Percentiles rank a stretch among this genome's conserved stretches.
phyloP scores from a whole-genome alignment of 257 asterid genomes.

The Plantago ovata region DNA sequence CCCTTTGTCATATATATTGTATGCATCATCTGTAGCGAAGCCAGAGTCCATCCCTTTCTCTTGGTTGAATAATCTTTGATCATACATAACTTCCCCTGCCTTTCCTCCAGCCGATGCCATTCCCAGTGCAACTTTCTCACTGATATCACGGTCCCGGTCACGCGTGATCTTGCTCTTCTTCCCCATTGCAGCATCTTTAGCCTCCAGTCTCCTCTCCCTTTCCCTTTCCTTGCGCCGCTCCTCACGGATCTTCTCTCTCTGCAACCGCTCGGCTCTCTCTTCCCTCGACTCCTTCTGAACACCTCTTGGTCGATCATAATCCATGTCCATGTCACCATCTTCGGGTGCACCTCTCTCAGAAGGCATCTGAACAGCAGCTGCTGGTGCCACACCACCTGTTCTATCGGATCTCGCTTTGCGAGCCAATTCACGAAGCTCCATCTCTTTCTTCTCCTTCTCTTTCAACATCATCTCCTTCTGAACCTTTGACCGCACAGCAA shows the following conservation, averaged over 20 bases:
- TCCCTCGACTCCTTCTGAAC: slow-evolving; percentile 59
- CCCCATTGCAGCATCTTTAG: slow-evolving; percentile 86
- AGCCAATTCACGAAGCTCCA: slow-evolving; percentile 81
- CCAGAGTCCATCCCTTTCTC: slow-evolving; percentile 95
- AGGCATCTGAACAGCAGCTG: slow-evolving; percentile 45
- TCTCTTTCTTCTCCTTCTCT: slow-evolving; percentile 83
- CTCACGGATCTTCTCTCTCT: slow-evolving; percentile 84
- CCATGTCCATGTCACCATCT: slow-evolving; percentile 48
- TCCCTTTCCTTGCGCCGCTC: slow-evolving; percentile 85
- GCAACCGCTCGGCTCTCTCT: slow-evolving; percentile 59
- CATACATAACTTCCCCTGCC: slow-evolving; percentile 82
- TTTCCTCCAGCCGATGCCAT: slow-evolving; percentile 65
- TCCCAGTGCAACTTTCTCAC: slow-evolving; percentile 88
- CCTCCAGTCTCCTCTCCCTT: slow-evolving; percentile 86
- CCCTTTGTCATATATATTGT: slow-evolving; percentile 80
- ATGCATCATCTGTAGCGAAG: slow-evolving; percentile 71
- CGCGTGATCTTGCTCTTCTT: slow-evolving; percentile 85
- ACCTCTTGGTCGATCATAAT: slow-evolving; percentile 56
- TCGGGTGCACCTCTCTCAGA: slow-evolving; percentile 56
- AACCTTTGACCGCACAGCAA: slow-evolving; percentile 86
- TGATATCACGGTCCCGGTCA: slow-evolving; percentile 84
- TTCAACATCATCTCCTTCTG: slow-evolving; percentile 93
- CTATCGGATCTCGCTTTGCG: slow-evolving; percentile 85
- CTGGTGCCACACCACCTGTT: slow-evolving; percentile 56
- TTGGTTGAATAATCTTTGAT: slow-evolving; percentile 82